Conservation (phyloP, 345 rosid species). For the Tarenaya hassleriana region DNA sequence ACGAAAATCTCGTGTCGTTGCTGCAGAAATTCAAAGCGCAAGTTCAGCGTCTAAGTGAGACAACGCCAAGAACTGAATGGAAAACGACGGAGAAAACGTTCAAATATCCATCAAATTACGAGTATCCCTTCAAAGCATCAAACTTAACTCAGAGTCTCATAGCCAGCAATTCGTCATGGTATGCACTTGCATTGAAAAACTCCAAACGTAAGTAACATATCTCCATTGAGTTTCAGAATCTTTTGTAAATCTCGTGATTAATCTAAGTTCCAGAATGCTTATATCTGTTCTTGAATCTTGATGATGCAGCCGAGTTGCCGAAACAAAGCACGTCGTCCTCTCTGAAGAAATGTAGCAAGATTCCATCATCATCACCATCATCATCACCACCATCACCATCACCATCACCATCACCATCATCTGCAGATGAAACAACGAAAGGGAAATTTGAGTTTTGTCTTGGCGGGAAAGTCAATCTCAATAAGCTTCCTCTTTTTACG, state of each 20-base stretch:
- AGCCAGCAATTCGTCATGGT: slow-evolving; percentile 11
- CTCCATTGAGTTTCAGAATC: background rate
- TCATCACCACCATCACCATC: no score
- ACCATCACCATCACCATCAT: no score
- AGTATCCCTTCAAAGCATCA: slow-evolving; percentile 16
- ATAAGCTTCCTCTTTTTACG: background rate
- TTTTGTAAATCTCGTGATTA: background rate
- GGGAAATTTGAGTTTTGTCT: background rate
- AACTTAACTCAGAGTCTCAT: slow-evolving; percentile 1
- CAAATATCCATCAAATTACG: background rate
- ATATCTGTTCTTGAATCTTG: background rate
- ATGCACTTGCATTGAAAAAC: background rate
- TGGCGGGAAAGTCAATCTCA: background rate
- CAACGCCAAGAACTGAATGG: background rate
- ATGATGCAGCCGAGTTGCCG: slow-evolving; percentile 1
- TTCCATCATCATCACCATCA: no score
- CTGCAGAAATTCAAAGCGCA: slow-evolving; percentile 44
- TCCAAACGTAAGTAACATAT: slow-evolving; percentile 7
- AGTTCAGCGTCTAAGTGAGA: slow-evolving; percentile 14
- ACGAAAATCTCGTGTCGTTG: no score
- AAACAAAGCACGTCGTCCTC: background rate
- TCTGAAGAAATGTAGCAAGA: no score
- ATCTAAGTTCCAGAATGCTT: background rate
- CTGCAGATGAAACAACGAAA: background rate
- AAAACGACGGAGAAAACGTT: slow-evolving; percentile 1